Base-by-base conservation (phyloP, 1,139 yeast species). In the Keqinozyma sinolaborantium region DNA sequence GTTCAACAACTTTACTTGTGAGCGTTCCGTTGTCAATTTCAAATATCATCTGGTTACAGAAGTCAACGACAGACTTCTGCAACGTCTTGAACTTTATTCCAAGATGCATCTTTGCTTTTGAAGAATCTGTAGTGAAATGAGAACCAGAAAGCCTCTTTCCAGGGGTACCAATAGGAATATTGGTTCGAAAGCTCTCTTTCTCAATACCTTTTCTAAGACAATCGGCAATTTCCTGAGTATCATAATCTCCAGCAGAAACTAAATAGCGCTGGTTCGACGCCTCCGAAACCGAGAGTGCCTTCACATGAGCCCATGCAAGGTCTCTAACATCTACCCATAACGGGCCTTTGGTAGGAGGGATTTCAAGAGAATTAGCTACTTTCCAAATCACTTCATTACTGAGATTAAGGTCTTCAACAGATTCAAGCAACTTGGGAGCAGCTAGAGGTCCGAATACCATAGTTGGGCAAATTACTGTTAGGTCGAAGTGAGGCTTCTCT, bases 381-480 rank as follows among this genome's bases (percentile, higher is more conserved):
- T 34, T 51, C 39, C 60, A 39, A 4, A 49, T 24, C 37, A 56
- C 23, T 4, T 16, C 21, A 12, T 45, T 57, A 35, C 49, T 50
- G 13, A 50, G 51, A 28, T 53, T 57, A 13, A 41, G 34, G 15
- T 49, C 56, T 44, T 27, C 58, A 39, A 39, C 41, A 11, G 51
- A 24, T 5, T 15, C 8, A 19, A 40, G 23, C n/a, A 40, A 26
- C 6, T 39, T 52, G 29, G 47, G 42, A 25, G 53, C 50, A 1
- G 58, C 49, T 35, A 61, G 64, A 1, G 70, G 70, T 2, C 70
- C 70, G 39, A 64, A 63, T 4, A 61, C 66, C 45, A 42, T 60
- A 9, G 51, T 48, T 3, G 70, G 70, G 32, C 53, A 51, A 12
- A 62, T 47, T 5, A 52, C 44, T 2, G 54, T 42, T 24, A 63